Evolutionary conservation across 2,329 filamentous ascomycete genomes (phyloP), one percentile per base, ranked within the genome.

Genomic region (Trichoderma atroviride): DNA sequence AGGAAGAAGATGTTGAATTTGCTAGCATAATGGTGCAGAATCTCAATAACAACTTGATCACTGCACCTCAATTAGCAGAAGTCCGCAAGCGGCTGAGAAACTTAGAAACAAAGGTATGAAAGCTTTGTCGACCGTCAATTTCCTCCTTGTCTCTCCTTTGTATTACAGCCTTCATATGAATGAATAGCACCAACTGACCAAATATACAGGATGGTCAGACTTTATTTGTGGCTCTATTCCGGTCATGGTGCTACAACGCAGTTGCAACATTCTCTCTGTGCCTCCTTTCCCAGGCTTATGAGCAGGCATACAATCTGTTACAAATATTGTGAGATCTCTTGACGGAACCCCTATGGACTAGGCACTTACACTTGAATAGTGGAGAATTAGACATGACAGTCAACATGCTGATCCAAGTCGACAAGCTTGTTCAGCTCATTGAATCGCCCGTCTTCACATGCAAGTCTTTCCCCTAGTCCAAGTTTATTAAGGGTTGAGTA

Each of bases 11-110:
- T 78, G 89, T 99, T 53, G 96, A 99, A 78, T 99, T 99, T 80
- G 95, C 96, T 19, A 97, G 95, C 78, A 98, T 99, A 75, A 99
- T 99, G 96, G 94, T 99, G 35, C 96, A 99, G 79, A 98, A 98
- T 76, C 85, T 99, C 64, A 99, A 99, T 82, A 99, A 99, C 80
- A 99, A 99, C 75, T 89, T 99, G 67, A 97, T 99, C 73, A 99
- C 96, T 1, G 96, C 96, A 0, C 96, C 96, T 0, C 94, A 99
- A 79, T 84, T 99, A 35, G 89, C 93, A 1, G 96, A 98, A 74
- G 85, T 99, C 72, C 89, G 96, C 57, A 97, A 97, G 79, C 86
- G 96, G 55, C 83, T 99, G 62, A 87, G 96, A 40, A 99, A 97
- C 74, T 84, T 97, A 1, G 96, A 99, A 78, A 93, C 91, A 11